These are phyloP conservation scores for Chlorella sp. DNA, from an alignment of 139 green algal genomes.

Conservation along the genomic window DNA sequence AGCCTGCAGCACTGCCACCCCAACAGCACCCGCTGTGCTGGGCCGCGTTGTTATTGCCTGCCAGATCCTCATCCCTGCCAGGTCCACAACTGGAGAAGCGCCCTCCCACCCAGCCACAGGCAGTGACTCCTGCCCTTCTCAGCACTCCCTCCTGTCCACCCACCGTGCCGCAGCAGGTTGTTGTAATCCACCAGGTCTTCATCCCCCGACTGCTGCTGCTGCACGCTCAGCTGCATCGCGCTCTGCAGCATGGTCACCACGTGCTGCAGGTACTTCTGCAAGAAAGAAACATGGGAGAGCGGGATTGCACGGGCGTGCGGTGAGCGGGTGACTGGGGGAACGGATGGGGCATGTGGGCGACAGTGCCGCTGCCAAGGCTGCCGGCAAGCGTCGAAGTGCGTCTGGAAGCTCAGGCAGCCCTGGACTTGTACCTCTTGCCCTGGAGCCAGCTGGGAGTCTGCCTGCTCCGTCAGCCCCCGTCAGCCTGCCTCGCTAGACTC, in stretches of 20 bases:
- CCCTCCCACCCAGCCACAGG: too few species aligned
- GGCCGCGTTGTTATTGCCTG: too few species aligned
- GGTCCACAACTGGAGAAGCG: too few species aligned
- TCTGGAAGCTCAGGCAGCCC: neutral
- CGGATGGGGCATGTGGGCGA: neutral
- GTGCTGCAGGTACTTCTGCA: conserved; percentile 65
- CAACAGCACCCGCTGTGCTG: too few species aligned
- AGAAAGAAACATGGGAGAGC: neutral
- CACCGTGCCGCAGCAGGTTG: conserved; percentile 83
- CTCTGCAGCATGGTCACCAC: conserved; percentile 86
- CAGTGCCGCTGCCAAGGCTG: neutral
- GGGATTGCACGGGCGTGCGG: neutral
- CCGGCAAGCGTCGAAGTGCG: neutral
- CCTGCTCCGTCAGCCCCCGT: neutral
- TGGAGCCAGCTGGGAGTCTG: neutral
- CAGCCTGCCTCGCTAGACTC: neutral
- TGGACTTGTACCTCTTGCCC: neutral
- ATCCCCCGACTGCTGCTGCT: conserved; percentile 56
- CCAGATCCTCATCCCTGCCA: too few species aligned
- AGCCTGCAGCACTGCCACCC: too few species aligned
- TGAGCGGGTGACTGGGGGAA: neutral
- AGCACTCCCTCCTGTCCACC: neutral
- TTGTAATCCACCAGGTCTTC: conserved; percentile 94
- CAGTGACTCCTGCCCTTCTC: too few species aligned
- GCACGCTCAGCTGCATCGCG: conserved; percentile 72